Evolutionary conservation across 2,329 filamentous ascomycete species (phyloP).

Genomic region (Talaromyces marneffei): DNA sequence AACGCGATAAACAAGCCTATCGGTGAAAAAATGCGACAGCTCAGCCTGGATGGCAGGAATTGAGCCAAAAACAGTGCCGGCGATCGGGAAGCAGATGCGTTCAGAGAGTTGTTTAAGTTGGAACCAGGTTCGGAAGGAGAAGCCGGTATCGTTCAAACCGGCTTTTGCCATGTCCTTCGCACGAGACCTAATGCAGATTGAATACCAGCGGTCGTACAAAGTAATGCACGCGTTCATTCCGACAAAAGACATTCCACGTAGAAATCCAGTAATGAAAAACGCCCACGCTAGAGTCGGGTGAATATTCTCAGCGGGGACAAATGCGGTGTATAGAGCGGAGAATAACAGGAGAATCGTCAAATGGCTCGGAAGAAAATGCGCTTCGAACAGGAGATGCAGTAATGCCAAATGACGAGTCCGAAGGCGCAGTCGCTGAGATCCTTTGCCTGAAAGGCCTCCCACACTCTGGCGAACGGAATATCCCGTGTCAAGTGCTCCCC

Average conservation of each 20-base stretch:
- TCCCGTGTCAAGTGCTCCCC: constrained; percentile 64
- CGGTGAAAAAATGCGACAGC: constrained; percentile 64
- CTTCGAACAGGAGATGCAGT: constrained; percentile 62
- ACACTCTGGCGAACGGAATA: constrained; percentile 49
- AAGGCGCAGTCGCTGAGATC: constrained; percentile 30
- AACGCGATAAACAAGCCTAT: constrained; percentile 64
- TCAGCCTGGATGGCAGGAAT: constrained; percentile 64
- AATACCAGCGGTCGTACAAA: constrained; percentile 64
- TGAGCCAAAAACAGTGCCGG: constrained; percentile 62
- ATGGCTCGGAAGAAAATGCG: constrained; percentile 64
- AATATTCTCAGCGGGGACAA: constrained; percentile 48
- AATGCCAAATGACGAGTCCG: constrained; percentile 44
- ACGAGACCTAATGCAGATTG: constrained; percentile 53
- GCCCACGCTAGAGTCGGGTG: constrained; percentile 53
- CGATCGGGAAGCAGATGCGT: constrained; percentile 60
- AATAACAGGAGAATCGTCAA: constrained; percentile 59
- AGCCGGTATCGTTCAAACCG: constrained; percentile 56
- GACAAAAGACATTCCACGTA: constrained; percentile 58
- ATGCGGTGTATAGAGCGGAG: constrained; percentile 55
- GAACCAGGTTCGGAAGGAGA: constrained; percentile 53
- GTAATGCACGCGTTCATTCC: constrained; percentile 59
- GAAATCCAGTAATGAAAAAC: constrained; percentile 54
- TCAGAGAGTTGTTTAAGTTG: constrained; percentile 57
- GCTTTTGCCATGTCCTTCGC: constrained; percentile 62
- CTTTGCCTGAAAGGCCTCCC: constrained; percentile 17